phyloP scores from a whole-genome alignment of 352 stramenopile species.

The Phytopythium chamaehyphon region DNA sequence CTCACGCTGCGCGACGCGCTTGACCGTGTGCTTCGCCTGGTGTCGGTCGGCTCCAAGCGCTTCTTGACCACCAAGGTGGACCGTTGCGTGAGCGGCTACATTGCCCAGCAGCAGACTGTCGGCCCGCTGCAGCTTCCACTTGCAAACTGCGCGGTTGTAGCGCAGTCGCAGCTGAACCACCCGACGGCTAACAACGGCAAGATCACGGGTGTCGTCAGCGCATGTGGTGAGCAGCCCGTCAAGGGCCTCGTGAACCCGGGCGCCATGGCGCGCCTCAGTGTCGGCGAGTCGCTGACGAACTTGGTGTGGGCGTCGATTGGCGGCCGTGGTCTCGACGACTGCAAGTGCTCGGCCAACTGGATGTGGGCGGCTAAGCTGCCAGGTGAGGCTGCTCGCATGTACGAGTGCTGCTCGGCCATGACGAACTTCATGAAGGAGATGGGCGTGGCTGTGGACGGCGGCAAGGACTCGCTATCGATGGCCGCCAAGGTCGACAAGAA shows the following conservation, averaged over 20 bases:
- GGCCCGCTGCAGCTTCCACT: conserved; percentile 96
- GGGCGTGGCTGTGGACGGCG: conserved; percentile 96
- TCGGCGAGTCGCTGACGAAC: conserved; percentile 98
- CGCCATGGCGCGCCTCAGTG: conserved; percentile 95
- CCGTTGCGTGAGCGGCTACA: conserved; percentile 96
- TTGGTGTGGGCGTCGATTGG: conserved; percentile 94
- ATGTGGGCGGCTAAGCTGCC: conserved; percentile 99
- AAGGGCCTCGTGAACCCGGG: conserved; percentile 95
- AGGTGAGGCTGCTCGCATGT: conserved; percentile 98
- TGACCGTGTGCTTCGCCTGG: conserved; percentile 93
- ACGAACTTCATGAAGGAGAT: conserved; percentile 93
- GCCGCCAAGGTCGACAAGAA: conserved; percentile 93
- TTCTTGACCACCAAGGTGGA: conserved; percentile 97
- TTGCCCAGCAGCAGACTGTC: conserved; percentile 99
- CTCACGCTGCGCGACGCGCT: conserved; percentile 89
- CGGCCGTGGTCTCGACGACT: conserved; percentile 92
- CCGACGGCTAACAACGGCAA: conserved; percentile 45
- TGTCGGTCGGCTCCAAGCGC: conserved; percentile 98
- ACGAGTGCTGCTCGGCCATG: conserved; percentile 96
- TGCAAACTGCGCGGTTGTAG: conserved; percentile 96
- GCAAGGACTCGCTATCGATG: conserved; percentile 99
- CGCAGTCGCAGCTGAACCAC: conserved; percentile 93
- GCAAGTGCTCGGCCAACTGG: conserved; percentile 99
- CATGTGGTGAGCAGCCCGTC: conserved; percentile 96
- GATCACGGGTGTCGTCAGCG: conserved; percentile 93